Percentiles rank a stretch among this genome's conserved stretches.
Evolutionary conservation across 768 basidiomycete species (phyloP).

Genomic region (Tubosaeta brunneosetosa): DNA sequence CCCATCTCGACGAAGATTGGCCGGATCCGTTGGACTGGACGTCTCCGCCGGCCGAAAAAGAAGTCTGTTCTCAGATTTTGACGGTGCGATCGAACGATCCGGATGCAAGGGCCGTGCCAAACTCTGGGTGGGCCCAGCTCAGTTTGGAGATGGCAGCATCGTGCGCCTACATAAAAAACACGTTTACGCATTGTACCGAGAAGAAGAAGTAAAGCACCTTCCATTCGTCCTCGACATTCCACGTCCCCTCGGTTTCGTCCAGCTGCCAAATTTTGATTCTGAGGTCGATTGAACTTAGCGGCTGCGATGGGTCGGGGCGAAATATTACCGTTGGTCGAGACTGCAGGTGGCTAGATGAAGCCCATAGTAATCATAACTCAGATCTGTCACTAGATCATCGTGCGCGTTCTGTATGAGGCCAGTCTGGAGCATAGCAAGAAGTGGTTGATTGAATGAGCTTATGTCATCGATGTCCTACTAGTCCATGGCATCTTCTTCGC

Average conservation of each 20-base stretch:
- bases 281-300: conserved; percentile 13
- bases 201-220: conserved; percentile 47
- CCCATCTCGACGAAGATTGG: conserved; percentile 52
- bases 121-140: conserved; percentile 91
- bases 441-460: neutral
- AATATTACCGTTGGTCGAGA: conserved; percentile 68
- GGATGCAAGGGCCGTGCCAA: conserved; percentile 82
- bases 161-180: conserved; percentile 66
- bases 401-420: conserved; percentile 76
- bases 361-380: conserved; percentile 89
- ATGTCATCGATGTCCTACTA: no score
- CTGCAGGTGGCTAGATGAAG: conserved; percentile 74
- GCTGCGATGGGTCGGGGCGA: conserved; percentile 1
- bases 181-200: neutral
- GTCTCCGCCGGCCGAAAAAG: conserved; percentile 27
- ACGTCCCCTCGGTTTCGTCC: conserved; percentile 66
- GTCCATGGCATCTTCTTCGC: no score
- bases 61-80: conserved; percentile 83
- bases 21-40: conserved; percentile 23
- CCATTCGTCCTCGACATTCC: conserved; percentile 87
- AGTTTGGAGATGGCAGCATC: conserved; percentile 83
- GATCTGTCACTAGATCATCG: conserved; percentile 77
- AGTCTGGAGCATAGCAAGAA: conserved; percentile 62
- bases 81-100: conserved; percentile 88
- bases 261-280: conserved; percentile 83